Base-by-base conservation (phyloP, 75 land plant species). In the Chamaecyparis obtusa region DNA sequence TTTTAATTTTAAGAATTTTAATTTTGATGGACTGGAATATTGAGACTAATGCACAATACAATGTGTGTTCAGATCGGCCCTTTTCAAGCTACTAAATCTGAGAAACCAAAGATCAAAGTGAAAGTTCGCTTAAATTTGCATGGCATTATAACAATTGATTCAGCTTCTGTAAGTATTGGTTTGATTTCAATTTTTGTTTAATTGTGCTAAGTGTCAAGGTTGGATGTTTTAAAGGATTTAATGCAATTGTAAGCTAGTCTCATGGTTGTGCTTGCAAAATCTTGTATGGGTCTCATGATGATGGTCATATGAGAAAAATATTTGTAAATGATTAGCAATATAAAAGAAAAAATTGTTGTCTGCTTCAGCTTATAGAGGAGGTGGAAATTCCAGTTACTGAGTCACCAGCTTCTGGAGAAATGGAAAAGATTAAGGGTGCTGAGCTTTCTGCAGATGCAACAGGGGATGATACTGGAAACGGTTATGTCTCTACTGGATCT, bases 61-160 rank as follows among this genome's bases (percentile, higher is more conserved):
- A 27, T n/a, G 14, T 7, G 14, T 81, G 51, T 44, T n/a, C 32
- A 97, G 99, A 92, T 97, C 89, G 98, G 96, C 30, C 98, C 98
- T 75, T 93, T 95, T 86, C 92, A 72, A 56, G 92, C 88, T 33
- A 85, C 93, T 3, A 85, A 89, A 30, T 49, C 89, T 32, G 93
- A 88, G 19, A 95, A 93, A 27, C 86, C 93, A 41, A 96, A 91
- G 90, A 89, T 97, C 48, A 96, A 96, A 90, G 93, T 98, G 67
- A 92, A 88, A 86, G 88, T 98, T 82, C 88, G 90, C 3, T 75
- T 98, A 84, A 96, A 95, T 87, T 90, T 96, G 46, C 98, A 98
- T 90, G 98, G 99, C 6, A 90, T 96, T 77, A 87, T 98, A 44
- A 87, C 90, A 51, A 78, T 96, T 83, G 95, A 96, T 32, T 93